phyloP scores from a whole-genome alignment of 345 rosid species.

The Hirschfeldia incana region DNA sequence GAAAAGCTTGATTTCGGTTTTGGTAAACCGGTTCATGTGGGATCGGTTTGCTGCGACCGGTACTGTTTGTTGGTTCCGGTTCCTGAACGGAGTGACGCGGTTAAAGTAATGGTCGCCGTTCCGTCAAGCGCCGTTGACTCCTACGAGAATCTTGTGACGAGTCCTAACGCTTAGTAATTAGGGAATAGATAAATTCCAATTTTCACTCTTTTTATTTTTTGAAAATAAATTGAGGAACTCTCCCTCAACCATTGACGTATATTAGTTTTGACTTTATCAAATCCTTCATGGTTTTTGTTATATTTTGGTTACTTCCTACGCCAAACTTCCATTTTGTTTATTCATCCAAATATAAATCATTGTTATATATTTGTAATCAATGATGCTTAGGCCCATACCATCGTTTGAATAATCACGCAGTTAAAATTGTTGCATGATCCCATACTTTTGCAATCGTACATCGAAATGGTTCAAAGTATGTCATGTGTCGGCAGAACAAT shows the following conservation, averaged over 20 bases:
- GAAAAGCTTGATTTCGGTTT: conserved; percentile 79
- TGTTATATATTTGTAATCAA: too few species aligned
- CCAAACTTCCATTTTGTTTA: too few species aligned
- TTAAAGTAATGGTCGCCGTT: conserved; percentile 77
- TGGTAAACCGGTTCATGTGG: conserved; percentile 68
- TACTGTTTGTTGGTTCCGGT: conserved; percentile 79
- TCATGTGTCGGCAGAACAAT: conserved; percentile 33
- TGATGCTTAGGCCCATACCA: too few species aligned
- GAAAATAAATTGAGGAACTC: conserved; percentile 2
- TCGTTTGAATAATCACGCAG: too few species aligned
- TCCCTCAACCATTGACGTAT: background rate
- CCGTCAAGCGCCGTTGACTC: conserved; percentile 60
- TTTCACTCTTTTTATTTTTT: background rate
- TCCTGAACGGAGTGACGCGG: conserved; percentile 51
- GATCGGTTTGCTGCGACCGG: conserved; percentile 66
- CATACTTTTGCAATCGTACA: background rate
- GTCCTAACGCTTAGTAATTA: conserved; percentile 20
- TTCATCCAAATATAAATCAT: too few species aligned
- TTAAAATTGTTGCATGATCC: too few species aligned
- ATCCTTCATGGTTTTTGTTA: too few species aligned
- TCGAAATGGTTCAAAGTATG: background rate
- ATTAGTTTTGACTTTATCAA: background rate
- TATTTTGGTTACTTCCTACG: too few species aligned
- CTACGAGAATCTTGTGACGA: conserved; percentile 54
- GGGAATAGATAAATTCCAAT: conserved; percentile 14